A percentile compares a stretch with the other conserved stretches of the same genome.
These are phyloP conservation scores for Colletotrichum ledebouriae DNA, from an alignment of 2,329 filamentous ascomycete species.

Conservation along the genomic window DNA sequence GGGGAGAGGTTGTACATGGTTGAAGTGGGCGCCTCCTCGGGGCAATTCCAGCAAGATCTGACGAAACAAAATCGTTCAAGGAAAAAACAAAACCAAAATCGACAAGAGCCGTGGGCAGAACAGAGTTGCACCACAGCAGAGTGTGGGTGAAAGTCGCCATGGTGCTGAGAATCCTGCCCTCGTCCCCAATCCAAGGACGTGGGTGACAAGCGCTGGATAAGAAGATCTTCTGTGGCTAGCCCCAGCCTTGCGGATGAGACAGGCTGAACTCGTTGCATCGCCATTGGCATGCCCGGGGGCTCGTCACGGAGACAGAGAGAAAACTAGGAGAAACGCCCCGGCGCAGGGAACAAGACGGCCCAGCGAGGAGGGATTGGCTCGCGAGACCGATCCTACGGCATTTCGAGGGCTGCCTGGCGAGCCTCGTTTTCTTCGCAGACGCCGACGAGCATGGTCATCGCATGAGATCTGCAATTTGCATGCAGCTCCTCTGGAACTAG, in stretches of 20 bases:
- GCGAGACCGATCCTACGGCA: not conserved
- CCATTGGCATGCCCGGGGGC: not conserved
- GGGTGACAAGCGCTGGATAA: conserved; percentile 20
- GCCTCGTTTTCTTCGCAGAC: conserved; percentile 27
- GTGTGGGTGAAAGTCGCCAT: conserved; percentile 10
- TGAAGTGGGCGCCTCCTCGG: not conserved
- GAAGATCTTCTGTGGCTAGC: conserved; percentile 5
- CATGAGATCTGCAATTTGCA: conserved; percentile 22
- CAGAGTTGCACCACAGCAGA: conserved; percentile 4
- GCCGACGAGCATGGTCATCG: conserved; percentile 2
- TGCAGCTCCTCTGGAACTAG: too few species aligned
- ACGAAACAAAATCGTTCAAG: not conserved
- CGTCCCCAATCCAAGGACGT: conserved; percentile 3
- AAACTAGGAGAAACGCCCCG: not conserved
- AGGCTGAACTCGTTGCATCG: not conserved
- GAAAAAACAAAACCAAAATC: conserved; percentile 14
- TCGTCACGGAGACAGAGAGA: conserved; percentile 13
- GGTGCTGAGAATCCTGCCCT: not conserved
- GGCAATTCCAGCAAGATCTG: conserved; percentile 2
- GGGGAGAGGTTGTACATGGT: conserved; percentile 10
- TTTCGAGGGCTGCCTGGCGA: not conserved
- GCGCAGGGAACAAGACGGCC: conserved; percentile 16
- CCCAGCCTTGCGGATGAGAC: conserved; percentile 10
- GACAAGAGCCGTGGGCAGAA: not conserved
- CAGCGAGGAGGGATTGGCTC: conserved; percentile 9